Conservation (phyloP, 257 asterid genomes). For the Solanum corneliomulleri region DNA sequence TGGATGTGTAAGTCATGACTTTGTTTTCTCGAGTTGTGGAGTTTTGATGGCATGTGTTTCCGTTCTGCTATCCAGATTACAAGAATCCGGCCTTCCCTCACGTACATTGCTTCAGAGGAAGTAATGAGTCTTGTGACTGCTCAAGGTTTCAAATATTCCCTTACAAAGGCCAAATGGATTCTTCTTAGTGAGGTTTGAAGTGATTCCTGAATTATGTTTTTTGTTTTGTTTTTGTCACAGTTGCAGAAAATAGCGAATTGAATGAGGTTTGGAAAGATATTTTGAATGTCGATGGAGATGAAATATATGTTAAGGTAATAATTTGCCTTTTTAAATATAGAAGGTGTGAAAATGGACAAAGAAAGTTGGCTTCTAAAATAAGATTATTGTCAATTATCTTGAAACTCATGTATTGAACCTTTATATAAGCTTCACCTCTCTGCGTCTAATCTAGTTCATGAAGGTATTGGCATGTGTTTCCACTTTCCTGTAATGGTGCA, state of each 20-base stretch:
- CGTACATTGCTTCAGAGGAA: constrained; percentile 87
- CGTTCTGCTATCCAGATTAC: constrained; percentile 41
- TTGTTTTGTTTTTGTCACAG: constrained; percentile 26
- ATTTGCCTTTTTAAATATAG: neutral
- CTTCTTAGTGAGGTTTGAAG: neutral
- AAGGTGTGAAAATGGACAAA: neutral
- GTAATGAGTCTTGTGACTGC: constrained; percentile 98
- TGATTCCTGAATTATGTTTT: neutral
- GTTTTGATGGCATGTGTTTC: neutral
- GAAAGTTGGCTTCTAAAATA: neutral
- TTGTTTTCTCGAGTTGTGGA: neutral
- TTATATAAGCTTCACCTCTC: neutral
- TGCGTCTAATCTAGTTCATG: neutral
- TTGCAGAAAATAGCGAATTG: constrained; percentile 71
- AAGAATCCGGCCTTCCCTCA: constrained; percentile 75
- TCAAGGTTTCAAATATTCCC: constrained; percentile 45
- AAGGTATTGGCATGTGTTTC: neutral
- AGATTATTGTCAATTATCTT: neutral
- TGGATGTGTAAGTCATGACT: neutral
- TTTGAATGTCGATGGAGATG: constrained; percentile 89
- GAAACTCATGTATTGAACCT: neutral
- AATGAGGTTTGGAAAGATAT: constrained; percentile 96
- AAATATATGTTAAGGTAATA: constrained; percentile 82
- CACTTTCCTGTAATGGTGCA: neutral
- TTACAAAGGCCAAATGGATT: neutral